Evolutionary conservation across 1,284 basidiomycete species (phyloP), one percentile per base, ranked within the genome.

Genomic region (Pholiota adiposa): DNA sequence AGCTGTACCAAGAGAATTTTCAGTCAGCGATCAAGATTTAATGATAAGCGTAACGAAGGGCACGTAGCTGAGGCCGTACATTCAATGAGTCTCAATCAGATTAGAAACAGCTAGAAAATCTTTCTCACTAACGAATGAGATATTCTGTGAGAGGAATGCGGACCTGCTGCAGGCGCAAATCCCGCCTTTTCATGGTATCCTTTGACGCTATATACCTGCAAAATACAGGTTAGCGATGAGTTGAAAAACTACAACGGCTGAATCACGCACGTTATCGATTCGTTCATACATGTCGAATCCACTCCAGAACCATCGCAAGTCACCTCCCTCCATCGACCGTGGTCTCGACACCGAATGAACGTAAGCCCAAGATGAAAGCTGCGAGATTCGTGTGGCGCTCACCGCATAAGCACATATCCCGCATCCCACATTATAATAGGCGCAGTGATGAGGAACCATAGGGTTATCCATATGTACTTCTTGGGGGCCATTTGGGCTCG

Each of bases 361-460:
- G 34, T 40, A 19, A 25, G 51, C 1, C 18, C 51, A n/a, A 27
- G 25, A 14, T 19, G 25, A 18, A 51, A 4, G 2, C 40, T 33
- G 19, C 3, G 12, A 41, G 33, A 14, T 11, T 16, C 14, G 12
- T 19, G 27, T 21, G 25, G 34, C 14, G 36, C 65, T 41, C 56
- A 77, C 77, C 77, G 70, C 72, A 78, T 75, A 50, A 79, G 71
- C 52, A 77, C 77, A 69, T 84, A 87, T 23, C 73, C 77, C 14
- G 79, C 83, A 68, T 87, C 85, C 77, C 77, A 80, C 23, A 78
- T 62, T 61, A 81, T 75, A 56, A 82, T 69, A 3, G 84, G 72
- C 1, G 80, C 77, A 25, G 82, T 80, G 58, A 84, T 60, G 2
- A 79, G 67, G 66, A 87, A 84, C 84, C 84, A 85, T 40, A 73